Percentiles rank a stretch among this genome's conserved stretches.
Evolutionary conservation across 1,284 basidiomycete genomes (phyloP).

Genomic region (Cutaneotrichosporon cavernicola): DNA sequence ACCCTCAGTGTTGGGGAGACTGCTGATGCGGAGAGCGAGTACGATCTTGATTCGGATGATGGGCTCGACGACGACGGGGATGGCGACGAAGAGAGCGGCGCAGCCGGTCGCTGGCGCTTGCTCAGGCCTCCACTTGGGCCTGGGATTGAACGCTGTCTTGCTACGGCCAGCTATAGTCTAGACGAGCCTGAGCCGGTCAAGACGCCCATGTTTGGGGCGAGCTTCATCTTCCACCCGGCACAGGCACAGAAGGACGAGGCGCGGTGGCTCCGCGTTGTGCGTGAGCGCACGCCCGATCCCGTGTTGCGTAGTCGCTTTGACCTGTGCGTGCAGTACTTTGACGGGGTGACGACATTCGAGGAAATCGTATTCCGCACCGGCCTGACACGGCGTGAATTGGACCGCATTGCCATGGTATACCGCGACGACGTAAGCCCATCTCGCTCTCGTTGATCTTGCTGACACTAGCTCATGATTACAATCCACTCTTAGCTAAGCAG

Average conservation of each 20-base stretch:
- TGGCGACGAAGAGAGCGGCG: conserved; percentile 15
- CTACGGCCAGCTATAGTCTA: conserved; percentile 26
- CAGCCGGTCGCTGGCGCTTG: neutral
- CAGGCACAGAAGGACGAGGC: conserved; percentile 49
- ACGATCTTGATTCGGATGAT: conserved; percentile 45
- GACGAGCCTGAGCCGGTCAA: conserved; percentile 34
- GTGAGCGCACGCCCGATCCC: conserved; percentile 37
- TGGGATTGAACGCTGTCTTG: neutral
- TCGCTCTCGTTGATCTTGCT: neutral
- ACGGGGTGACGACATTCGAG: conserved; percentile 49
- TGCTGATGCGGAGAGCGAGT: conserved; percentile 34
- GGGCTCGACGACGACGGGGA: conserved; percentile 31
- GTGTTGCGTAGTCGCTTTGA: conserved; percentile 48
- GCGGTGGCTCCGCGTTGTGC: conserved; percentile 47
- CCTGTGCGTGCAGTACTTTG: conserved; percentile 51
- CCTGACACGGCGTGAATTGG: conserved; percentile 43
- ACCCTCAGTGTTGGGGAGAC: conserved; percentile 12
- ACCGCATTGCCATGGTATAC: conserved; percentile 40
- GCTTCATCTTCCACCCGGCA: conserved; percentile 45
- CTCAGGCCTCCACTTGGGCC: neutral
- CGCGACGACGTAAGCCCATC: conserved; percentile 42
- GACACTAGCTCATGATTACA: conserved; percentile 41
- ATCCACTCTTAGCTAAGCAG: conserved; percentile 39
- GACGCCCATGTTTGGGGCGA: conserved; percentile 37
- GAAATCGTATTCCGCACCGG: conserved; percentile 51